A percentile compares a stretch with the other conserved stretches of the same genome.
Conservation (phyloP, 164 flowering plant species). For the Pachysandra terminalis region DNA sequence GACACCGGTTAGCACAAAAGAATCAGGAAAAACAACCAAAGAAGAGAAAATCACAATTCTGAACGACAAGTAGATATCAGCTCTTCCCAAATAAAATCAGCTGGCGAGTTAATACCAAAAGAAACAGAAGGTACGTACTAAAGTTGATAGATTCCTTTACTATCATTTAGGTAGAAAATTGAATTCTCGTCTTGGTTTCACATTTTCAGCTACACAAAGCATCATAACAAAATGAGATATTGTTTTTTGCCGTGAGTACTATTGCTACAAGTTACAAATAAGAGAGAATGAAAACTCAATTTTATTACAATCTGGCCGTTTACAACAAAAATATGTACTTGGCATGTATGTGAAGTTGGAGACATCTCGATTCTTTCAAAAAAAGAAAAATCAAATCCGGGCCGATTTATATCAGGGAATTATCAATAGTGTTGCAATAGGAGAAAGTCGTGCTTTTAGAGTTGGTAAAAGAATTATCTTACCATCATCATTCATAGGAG, state of each 20-base stretch:
- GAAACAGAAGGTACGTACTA: neutral
- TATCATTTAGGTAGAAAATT: neutral
- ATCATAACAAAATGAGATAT: neutral
- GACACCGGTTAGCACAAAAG: constrained; percentile 14
- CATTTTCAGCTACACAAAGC: neutral
- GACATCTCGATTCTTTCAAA: neutral
- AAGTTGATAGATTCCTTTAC: neutral
- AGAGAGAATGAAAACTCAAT: neutral
- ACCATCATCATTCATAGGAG: constrained; percentile 16
- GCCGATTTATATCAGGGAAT: constrained; percentile 17
- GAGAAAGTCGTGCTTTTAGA: constrained; percentile 1
- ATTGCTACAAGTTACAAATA: neutral
- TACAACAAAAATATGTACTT: constrained; percentile 22
- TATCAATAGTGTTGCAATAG: neutral
- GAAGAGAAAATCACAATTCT: neutral
- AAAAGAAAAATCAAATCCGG: constrained; percentile 7
- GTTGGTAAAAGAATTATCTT: constrained; percentile 8
- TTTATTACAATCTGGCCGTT: neutral
- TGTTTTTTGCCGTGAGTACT: neutral
- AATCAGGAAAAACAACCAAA: neutral
- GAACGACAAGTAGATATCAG: neutral
- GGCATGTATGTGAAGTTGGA: constrained; percentile 19
- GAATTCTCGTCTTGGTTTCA: neutral
- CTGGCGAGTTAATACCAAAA: neutral
- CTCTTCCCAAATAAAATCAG: neutral